Base-by-base conservation (phyloP, 306 rosid species). In the Medicago arabica region DNA sequence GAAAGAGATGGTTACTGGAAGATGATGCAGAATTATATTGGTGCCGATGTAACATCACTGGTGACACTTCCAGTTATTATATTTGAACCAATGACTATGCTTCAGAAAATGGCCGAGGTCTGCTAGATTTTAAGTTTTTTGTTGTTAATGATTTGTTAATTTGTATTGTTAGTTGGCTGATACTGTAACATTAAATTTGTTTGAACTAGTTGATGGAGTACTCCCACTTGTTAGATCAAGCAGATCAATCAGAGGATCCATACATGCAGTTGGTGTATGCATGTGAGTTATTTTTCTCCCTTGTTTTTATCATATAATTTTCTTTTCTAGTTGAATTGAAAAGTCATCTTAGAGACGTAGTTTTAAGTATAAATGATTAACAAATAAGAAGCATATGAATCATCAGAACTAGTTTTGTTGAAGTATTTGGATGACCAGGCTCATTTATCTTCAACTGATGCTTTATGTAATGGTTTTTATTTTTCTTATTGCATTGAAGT, bases 41-140 rank as follows among this genome's bases (percentile, higher is more conserved):
- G 98, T 3, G 83, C 94, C 12, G 98, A 93, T 75, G 54, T 91
- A 67, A 91, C 97, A 44, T 93, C 98, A 60, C 82, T 93, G 92
- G 97, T 91, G 78, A 93, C 94, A 9, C 89, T 93, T 38, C 98
- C 98, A 0, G 97, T 93, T 57, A 70, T 87, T 73, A 88, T 93
- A 74, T 93, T 93, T 88, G 98, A 93, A 81, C 98, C 97, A 40
- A 93, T 93, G 97, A 93, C 98, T 59, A 91, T 93, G 98, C 76
- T 93, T 79, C 98, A 93, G 80, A 93, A 89, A 86, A 74, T 89
- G 87, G 97, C 98, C 0, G 98, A 93, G 98, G 97, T 93, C 77
- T 78, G 94, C 74, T 77, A 28, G 44, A 59, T 68, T 68, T 41
- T 41, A 65, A 17, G 39, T 78, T 72, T 53, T 68, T 5, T 18